Evolutionary conservation across 164 flowering plant genomes (phyloP).

Genomic region (Vitis amurensis): DNA sequence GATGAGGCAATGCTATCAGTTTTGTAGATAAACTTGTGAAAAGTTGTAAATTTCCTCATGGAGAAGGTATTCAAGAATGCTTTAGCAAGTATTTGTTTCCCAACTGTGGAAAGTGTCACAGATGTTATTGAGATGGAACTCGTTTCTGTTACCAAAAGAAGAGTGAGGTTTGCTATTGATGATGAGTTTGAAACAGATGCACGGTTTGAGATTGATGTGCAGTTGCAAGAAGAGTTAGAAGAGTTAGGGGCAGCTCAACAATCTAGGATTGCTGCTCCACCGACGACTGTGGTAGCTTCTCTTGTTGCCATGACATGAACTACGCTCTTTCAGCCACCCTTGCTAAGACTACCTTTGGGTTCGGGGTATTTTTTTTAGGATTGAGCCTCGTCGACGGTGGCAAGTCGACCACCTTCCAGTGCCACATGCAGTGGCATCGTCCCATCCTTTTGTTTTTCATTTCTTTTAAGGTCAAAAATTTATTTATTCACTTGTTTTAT

Average conservation of each 20-base stretch:
- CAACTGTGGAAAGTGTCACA: conserved; percentile 45
- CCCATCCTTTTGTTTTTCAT: too few species aligned
- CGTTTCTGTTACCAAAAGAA: conserved; percentile 20
- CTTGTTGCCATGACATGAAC: too few species aligned
- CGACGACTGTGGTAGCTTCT: too few species aligned
- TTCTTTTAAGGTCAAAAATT: too few species aligned
- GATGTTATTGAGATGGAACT: conserved; percentile 70
- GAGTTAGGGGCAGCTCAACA: conserved; percentile 65
- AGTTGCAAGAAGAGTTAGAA: conserved; percentile 57
- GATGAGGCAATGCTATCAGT: conserved; percentile 37
- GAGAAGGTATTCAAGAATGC: conserved; percentile 52
- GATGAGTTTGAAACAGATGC: conserved; percentile 33
- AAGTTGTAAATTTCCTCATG: conserved; percentile 56
- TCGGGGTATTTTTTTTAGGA: too few species aligned
- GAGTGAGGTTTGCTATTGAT: conserved; percentile 65
- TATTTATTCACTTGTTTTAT: too few species aligned
- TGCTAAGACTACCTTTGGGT: too few species aligned
- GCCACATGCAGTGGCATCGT: too few species aligned
- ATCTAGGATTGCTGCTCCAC: conserved; percentile 58
- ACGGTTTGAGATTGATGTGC: conserved; percentile 19
- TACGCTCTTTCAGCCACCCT: too few species aligned
- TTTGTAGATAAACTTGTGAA: conserved; percentile 35
- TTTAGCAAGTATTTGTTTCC: conserved; percentile 61
- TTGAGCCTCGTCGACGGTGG: too few species aligned
- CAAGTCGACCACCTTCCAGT: too few species aligned